Percentiles rank a stretch among this genome's conserved stretches.
phyloP scores from a whole-genome alignment of 768 basidiomycete genomes.

The Boletus rubescentipes region DNA sequence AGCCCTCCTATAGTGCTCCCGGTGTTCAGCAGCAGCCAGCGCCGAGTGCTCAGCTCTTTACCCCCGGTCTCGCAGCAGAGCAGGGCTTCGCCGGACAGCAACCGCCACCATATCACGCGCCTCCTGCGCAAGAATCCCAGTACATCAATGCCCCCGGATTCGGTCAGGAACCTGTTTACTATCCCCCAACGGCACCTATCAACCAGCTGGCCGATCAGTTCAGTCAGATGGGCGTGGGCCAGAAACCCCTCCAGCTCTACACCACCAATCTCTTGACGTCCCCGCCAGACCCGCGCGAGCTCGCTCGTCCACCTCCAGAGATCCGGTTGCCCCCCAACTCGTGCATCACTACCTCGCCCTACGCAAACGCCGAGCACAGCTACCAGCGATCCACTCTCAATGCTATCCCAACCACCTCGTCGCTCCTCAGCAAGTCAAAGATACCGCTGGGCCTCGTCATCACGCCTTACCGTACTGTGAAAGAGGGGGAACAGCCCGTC shows the following conservation, averaged over 20 bases:
- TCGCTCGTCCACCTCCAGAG: constrained; percentile 81
- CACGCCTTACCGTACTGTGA: constrained; percentile 85
- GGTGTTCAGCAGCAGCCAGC: constrained; percentile 41
- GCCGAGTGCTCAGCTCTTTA: constrained; percentile 63
- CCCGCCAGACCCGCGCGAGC: constrained; percentile 86
- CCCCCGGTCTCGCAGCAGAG: constrained; percentile 75
- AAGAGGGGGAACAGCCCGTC: constrained; percentile 80
- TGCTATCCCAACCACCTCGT: constrained; percentile 88
- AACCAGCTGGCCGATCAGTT: constrained; percentile 82
- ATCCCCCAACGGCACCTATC: constrained; percentile 41
- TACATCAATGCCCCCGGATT: constrained; percentile 46
- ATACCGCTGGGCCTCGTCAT: constrained; percentile 86
- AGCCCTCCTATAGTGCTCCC: constrained; percentile 42
- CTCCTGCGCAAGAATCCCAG: constrained; percentile 40
- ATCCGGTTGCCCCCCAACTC: constrained; percentile 87
- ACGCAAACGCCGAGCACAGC: constrained; percentile 82
- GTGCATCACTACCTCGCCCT: constrained; percentile 72
- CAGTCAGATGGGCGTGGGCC: constrained; percentile 83
- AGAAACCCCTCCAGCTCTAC: constrained; percentile 73
- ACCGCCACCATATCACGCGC: constrained; percentile 50
- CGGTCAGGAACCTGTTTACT: constrained; percentile 43
- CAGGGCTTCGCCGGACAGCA: constrained; percentile 69
- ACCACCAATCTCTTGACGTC: constrained; percentile 92
- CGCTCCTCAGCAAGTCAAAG: constrained; percentile 85
- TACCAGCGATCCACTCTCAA: constrained; percentile 93